Base-by-base conservation (phyloP, 2,329 filamentous ascomycete genomes). In the Aspergillus fischeri region DNA sequence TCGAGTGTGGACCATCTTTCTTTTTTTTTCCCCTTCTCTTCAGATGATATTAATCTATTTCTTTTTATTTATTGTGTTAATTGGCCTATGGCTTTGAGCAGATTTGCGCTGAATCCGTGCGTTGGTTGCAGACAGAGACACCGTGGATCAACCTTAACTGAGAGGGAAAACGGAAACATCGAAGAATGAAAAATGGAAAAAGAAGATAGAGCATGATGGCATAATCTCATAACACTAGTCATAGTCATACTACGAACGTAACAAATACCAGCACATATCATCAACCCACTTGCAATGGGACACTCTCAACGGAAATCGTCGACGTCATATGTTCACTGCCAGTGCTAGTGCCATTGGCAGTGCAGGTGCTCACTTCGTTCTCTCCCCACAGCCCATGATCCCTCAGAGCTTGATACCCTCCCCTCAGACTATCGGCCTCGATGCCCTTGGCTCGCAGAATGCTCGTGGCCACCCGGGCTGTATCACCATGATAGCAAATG, bases 401-500 rank as follows among this genome's bases (percentile, higher is more conserved):
- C 28, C 57, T 61, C 53, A 72, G 55, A 24, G 69, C 68, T 51
- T 60, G 64, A 38, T 69, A 61, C 2, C 81, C 81, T 8, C 78
- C 80, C 24, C 72, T 68, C 24, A 83, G 62, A 61, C 77, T 81
- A 45, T 78, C 76, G 1, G 80, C 79, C 55, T 76, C 73, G 25
- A 77, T 70, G 0, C 78, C 80, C 60, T 80, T 81, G 0, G 79
- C 80, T 4, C 81, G 73, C 50, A 85, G 65, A 2, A 85, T 76
- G 53, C 81, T 83, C 2, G 80, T 80, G 2, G 81, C 82, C 4
- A 85, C 76, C 0, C 83, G 75, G 4, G 82, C 75, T 29, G 77
- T 80, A 56, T 85, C 81, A 2, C 83, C 83, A 49, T 82, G 73
- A 52, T 84, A 83, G 64, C 82, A 84, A 9, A 82, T 65, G 9